phyloP scores from a whole-genome alignment of 176 grass and related monocot species.

The Lolium multiflorum region DNA sequence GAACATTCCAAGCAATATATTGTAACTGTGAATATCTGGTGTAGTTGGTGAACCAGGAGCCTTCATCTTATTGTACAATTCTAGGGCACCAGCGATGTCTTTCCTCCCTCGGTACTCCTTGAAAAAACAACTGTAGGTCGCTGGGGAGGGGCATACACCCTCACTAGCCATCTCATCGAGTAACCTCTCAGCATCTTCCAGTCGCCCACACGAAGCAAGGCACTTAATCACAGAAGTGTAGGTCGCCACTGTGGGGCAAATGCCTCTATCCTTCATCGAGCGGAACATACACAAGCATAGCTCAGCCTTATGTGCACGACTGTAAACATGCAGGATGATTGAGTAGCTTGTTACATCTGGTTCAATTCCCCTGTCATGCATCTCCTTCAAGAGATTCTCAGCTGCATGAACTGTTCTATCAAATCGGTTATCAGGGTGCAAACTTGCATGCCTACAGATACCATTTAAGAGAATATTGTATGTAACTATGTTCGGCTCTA shows the following conservation, averaged over 20 bases:
- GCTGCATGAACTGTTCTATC: slow-evolving; percentile 82
- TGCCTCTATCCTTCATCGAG: slow-evolving; percentile 77
- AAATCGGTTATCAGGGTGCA: slow-evolving; percentile 88
- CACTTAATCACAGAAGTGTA: slow-evolving; percentile 95
- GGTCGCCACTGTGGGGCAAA: slow-evolving; percentile 84
- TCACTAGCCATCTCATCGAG: slow-evolving; percentile 80
- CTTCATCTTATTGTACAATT: slow-evolving; percentile 88
- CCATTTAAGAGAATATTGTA: slow-evolving; percentile 96
- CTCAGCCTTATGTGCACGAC: slow-evolving; percentile 89
- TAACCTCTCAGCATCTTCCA: slow-evolving; percentile 72
- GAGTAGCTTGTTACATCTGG: slow-evolving; percentile 90
- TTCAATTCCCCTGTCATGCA: slow-evolving; percentile 76
- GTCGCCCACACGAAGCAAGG: slow-evolving; percentile 84
- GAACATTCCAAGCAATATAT: slow-evolving; percentile 93
- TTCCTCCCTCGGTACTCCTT: slow-evolving; percentile 94
- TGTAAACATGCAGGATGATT: slow-evolving; percentile 94
- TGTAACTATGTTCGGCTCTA: slow-evolving; percentile 90
- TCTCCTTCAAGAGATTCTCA: slow-evolving; percentile 75
- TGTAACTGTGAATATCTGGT: slow-evolving; percentile 84
- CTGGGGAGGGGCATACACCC: slow-evolving; percentile 66
- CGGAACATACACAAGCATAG: slow-evolving; percentile 77
- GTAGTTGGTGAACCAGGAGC: slow-evolving; percentile 46
- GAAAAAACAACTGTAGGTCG: slow-evolving; percentile 93
- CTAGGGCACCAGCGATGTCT: slow-evolving; percentile 60
- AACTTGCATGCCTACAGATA: slow-evolving; percentile 83